Evolutionary conservation across 176 grass and related monocot species (phyloP), one percentile per base, ranked within the genome.

Genomic region (Cenchrus americanus): DNA sequence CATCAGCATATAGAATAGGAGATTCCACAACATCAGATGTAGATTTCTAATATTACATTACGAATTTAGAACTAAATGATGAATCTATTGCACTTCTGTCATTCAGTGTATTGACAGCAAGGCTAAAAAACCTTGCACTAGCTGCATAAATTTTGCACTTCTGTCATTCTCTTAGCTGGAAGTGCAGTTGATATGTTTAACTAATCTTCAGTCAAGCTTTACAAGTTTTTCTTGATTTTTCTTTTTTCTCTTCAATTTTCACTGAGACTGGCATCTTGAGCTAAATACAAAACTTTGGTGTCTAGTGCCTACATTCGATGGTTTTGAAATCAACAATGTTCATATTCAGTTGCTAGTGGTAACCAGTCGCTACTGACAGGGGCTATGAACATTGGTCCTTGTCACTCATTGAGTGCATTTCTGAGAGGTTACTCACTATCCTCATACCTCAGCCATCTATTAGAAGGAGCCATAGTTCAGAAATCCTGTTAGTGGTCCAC

Each of bases 341-440:
- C 75, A 62, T 73, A 12, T 79, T 51, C 49, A 58, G 42, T 66
- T 46, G 40, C 68, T n/a, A 65, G 24, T 65, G 47, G 34, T 72
- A 27, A 78, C 14, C 72, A 82, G 62, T 78, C 14, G 7, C 22
- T 59, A 67, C 37, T 10, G 32, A 12, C 68, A 57, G 69, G 44
- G 61, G 12, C 23, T 30, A 62, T 47, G 27, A 77, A 77, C 23
- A 10, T 76, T 86, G 22, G 47, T 30, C 14, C 24, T 60, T 49
- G 19, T 66, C 78, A 78, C 63, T 83, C 73, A 66, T 53, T 77
- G 53, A 50, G 87, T 91, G 88, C 92, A 84, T 71, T 71, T 94
- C 82, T 88, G 86, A 73, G 82, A 62, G 69, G 68, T 71, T 82
- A 64, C 11, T 85, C 88, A 94, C 80, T 86, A 73, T 82, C 66